Conservation (phyloP, 225 moss, liverwort and hornwort genomes). For the Climacium dendroides region DNA sequence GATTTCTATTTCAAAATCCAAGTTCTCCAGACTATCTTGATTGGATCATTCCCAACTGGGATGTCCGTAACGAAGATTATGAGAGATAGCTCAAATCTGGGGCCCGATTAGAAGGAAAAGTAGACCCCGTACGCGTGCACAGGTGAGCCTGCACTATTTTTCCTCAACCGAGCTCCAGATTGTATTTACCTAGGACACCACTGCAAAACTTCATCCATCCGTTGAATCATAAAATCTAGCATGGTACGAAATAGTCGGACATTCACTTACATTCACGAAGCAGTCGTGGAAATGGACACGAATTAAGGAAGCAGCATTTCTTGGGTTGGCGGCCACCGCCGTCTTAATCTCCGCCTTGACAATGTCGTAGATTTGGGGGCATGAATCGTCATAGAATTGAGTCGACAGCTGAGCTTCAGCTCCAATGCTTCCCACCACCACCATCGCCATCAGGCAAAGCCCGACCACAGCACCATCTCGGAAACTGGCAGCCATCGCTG, state of each 20-base stretch:
- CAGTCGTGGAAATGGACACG: not conserved
- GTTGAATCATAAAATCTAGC: not conserved
- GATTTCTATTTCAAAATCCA: not conserved
- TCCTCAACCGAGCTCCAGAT: not conserved
- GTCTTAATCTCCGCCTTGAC: not conserved
- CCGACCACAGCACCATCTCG: not conserved
- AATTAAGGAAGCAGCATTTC: not conserved
- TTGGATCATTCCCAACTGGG: not conserved
- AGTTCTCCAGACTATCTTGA: not conserved
- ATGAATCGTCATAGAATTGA: not conserved
- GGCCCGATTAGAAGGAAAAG: not conserved
- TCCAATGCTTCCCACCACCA: not conserved
- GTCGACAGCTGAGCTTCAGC: not conserved
- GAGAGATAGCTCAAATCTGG: not conserved
- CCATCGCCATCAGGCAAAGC: not conserved
- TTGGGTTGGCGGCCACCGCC: not conserved
- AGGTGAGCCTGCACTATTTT: not conserved
- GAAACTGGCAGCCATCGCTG: not conserved
- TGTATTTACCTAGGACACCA: not conserved
- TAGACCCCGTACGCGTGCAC: not conserved
- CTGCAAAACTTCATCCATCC: not conserved
- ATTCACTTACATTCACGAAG: slow-evolving; percentile 17
- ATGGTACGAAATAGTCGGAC: not conserved
- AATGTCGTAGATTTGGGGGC: not conserved
- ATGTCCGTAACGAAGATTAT: not conserved